Percentiles rank a stretch among this genome's conserved stretches.
phyloP scores from a whole-genome alignment of 2,329 filamentous ascomycete species.

The Ceratocystis colombiana region DNA sequence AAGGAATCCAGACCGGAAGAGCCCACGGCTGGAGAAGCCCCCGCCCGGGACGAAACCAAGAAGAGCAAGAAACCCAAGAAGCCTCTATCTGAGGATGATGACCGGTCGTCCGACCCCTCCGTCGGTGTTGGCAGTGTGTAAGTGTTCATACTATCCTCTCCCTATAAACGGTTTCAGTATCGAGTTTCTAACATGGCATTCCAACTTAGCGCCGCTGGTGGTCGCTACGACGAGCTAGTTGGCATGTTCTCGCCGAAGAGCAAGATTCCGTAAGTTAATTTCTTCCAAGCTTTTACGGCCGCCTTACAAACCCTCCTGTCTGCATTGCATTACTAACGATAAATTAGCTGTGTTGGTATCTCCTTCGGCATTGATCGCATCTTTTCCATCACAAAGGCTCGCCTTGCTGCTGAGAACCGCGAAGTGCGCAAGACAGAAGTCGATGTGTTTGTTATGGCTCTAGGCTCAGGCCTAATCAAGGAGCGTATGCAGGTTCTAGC shows the following conservation, averaged over 20 bases:
- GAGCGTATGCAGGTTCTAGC: conserved; percentile 75
- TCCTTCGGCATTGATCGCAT: conserved; percentile 95
- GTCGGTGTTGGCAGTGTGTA: conserved; percentile 71
- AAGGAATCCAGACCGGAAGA: conserved; percentile 57
- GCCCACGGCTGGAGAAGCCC: conserved; percentile 31
- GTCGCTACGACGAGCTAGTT: conserved; percentile 85
- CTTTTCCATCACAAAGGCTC: conserved; percentile 79
- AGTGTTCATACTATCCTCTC: neutral
- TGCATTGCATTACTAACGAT: neutral
- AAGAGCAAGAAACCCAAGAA: conserved; percentile 42
- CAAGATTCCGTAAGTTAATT: conserved; percentile 52
- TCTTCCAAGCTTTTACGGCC: neutral
- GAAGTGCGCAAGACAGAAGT: conserved; percentile 59
- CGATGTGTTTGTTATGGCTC: conserved; percentile 91
- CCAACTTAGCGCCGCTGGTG: conserved; percentile 56
- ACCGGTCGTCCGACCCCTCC: conserved; percentile 67
- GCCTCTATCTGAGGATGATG: conserved; percentile 44
- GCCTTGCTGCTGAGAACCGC: conserved; percentile 53
- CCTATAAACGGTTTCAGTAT: neutral
- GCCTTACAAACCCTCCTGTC: neutral
- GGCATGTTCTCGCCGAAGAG: conserved; percentile 84
- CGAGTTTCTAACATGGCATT: neutral
- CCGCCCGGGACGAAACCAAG: conserved; percentile 33
- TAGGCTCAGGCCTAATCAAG: conserved; percentile 68
- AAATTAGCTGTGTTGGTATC: conserved; percentile 41